Evolutionary conservation across 441 rosid species (phyloP), one percentile per base, ranked within the genome.

Genomic region (Lepidium campestre): DNA sequence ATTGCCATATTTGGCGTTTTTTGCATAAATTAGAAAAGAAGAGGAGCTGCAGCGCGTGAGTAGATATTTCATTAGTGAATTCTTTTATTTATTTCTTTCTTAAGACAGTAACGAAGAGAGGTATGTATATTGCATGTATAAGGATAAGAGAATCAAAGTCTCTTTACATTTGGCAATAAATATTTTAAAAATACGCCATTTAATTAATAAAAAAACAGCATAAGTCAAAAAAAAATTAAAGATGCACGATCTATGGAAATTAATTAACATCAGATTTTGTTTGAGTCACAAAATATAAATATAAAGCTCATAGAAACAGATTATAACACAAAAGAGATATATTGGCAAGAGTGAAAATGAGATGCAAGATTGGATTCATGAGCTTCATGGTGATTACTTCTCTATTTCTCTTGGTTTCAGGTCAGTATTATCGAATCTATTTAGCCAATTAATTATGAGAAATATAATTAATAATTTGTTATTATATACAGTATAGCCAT

Each of bases 311-410:
- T 19, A 50, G 39, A 32, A 40, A 22, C 50, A 58, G 20, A 27
- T 27, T 6, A 9, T 7, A 63, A 65, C 27, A 20, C 48, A 57
- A 29, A 34, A 35, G 34, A 37, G 27, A 68, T 31, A 46, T 11
- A 20, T 14, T 40, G 8, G 5, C 35, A 29, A 68, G 3, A 40
- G 2, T 5, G 36, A 69, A 50, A 34, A 69, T 53, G 61, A 59
- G 50, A 32, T 32, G 13, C 61, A 69, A 23, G 36, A 68, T 50
- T 49, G 37, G 52, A 41, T 50, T 41, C 45, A 50, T 50, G 61
- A 69, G 46, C 37, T 69, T 52, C n/a, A 2, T 69, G 6, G 2
- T 52, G 29, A 20, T 68, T 22, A 34, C 36, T 50, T 31, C 61
- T 60, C 27, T 41, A 15, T 40, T 41, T 41, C 46, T 41, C 14